Conservation (phyloP, 345 rosid genomes). For the Populus tremula region DNA sequence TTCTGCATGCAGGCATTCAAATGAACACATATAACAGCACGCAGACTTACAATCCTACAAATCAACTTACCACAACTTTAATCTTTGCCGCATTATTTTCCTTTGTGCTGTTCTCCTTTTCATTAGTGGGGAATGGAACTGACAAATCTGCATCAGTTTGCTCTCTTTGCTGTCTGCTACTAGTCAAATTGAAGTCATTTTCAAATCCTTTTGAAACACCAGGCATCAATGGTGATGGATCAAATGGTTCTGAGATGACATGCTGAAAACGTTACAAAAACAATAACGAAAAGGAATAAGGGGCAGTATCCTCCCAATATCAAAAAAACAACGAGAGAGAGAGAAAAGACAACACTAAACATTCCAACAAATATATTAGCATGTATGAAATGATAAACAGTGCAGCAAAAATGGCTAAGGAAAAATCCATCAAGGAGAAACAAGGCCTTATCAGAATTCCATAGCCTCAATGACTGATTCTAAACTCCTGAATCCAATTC, state of each 20-base stretch:
- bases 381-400: background rate
- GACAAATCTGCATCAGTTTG: slow-evolving; percentile 60
- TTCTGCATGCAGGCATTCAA: background rate
- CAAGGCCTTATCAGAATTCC: background rate
- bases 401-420: background rate
- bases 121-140: slow-evolving; percentile 39
- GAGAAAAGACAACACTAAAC: background rate
- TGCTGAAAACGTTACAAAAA: slow-evolving; percentile 54
- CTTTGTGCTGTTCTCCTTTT: slow-evolving; percentile 64
- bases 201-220: slow-evolving; percentile 62
- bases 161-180: slow-evolving; percentile 43
- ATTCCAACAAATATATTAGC: background rate
- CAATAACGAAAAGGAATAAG: background rate
- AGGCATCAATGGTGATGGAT: slow-evolving; percentile 87
- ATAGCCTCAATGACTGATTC: background rate
- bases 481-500: background rate
- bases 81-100: slow-evolving; percentile 90
- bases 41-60: slow-evolving; percentile 1
- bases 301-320: background rate
- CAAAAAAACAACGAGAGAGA: background rate
- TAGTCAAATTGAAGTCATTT: slow-evolving; percentile 53
- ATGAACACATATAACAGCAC: background rate
- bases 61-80: slow-evolving; percentile 86
- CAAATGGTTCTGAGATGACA: slow-evolving; percentile 86
- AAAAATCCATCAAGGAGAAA: background rate